These are phyloP conservation scores for Xylaria polymorpha DNA, from an alignment of 2,329 filamentous ascomycete genomes.

Conservation along the genomic window DNA sequence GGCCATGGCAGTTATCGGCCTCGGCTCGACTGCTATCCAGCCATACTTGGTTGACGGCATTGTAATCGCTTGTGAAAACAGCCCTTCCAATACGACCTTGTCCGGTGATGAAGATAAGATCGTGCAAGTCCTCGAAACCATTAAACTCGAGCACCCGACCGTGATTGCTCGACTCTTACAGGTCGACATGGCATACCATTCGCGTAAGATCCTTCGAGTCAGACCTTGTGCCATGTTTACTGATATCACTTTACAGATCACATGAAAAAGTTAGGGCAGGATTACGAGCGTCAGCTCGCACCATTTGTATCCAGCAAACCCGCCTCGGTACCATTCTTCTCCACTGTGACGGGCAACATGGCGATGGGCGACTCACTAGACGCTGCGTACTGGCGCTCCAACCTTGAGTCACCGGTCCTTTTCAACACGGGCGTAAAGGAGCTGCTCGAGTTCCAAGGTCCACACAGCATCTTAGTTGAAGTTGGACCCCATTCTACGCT, in stretches of 20 bases:
- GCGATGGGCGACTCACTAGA: conserved; percentile 26
- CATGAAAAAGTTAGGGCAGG: conserved; percentile 40
- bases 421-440: conserved; percentile 38
- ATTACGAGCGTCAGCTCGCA: conserved; percentile 34
- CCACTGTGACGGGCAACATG: conserved; percentile 36
- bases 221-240: background rate
- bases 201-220: conserved; percentile 37
- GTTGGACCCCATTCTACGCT: conserved; percentile 46
- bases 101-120: conserved; percentile 44
- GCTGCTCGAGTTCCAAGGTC: conserved; percentile 27
- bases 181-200: conserved; percentile 58
- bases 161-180: conserved; percentile 51
- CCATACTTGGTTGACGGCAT: conserved; percentile 46
- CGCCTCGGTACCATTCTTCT: conserved; percentile 42
- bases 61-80: conserved; percentile 50
- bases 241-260: conserved; percentile 35
- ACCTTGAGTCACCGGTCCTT: conserved; percentile 41
- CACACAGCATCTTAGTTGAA: conserved; percentile 39
- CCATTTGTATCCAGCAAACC: conserved; percentile 26
- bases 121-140: conserved; percentile 43
- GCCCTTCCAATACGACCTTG: conserved; percentile 48
- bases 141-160: conserved; percentile 48
- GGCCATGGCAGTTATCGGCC: conserved; percentile 56
- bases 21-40: conserved; percentile 49
- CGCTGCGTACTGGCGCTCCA: conserved; percentile 41